A percentile compares a stretch with the other conserved stretches of the same genome.
Evolutionary conservation across 2,329 filamentous ascomycete genomes (phyloP).

Genomic region (Apiospora aurea): DNA sequence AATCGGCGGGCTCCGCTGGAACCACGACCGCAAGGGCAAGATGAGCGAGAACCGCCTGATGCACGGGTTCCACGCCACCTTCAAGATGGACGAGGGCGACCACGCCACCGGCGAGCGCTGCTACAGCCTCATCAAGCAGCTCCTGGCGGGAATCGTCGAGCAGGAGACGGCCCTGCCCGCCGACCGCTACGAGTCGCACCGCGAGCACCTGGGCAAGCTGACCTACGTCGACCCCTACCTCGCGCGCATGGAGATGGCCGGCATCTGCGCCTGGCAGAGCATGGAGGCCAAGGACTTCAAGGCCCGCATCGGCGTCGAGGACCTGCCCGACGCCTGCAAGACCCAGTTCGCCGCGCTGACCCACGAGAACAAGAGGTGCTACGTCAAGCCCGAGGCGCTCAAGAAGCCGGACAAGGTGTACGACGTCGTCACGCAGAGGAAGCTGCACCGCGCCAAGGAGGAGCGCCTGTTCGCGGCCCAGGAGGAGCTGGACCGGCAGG

Average conservation of each 20-base stretch:
- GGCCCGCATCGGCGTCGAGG: not conserved
- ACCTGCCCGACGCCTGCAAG: not conserved
- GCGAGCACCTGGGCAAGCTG: not conserved
- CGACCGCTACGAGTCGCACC: not conserved
- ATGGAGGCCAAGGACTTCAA: not conserved
- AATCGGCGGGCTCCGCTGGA: not conserved
- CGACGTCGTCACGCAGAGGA: not conserved
- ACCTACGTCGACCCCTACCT: conserved; percentile 8
- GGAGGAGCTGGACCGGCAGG: not conserved
- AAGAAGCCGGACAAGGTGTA: not conserved
- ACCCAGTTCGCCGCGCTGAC: not conserved
- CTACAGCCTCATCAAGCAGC: not conserved
- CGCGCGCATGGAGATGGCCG: conserved; percentile 20
- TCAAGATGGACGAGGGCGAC: not conserved
- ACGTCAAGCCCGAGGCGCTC: not conserved
- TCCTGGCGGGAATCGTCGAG: not conserved
- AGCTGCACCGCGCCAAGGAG: not conserved
- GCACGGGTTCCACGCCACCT: not conserved
- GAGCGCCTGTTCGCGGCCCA: not conserved
- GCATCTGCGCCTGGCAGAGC: conserved; percentile 22
- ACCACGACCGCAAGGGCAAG: too few relatives aligned
- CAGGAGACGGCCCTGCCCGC: not conserved
- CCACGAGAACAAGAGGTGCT: not conserved
- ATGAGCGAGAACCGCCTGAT: not conserved
- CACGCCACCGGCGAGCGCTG: not conserved